These are phyloP conservation scores for Gossypium raimondii DNA, from an alignment of 345 rosid species.

Conservation along the genomic window DNA sequence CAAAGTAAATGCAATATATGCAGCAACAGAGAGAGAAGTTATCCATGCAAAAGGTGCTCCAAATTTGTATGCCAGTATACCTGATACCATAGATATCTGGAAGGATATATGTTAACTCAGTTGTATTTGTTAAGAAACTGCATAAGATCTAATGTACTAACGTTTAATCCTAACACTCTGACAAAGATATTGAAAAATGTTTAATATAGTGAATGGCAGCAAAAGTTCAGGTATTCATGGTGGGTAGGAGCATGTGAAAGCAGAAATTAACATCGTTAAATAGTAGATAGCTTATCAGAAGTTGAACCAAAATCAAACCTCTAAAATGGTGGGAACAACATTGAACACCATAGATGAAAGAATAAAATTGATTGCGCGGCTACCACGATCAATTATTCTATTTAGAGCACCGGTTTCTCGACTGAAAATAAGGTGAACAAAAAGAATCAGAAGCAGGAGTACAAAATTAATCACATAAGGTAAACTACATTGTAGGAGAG, in stretches of 20 bases:
- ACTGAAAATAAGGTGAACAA: constrained; percentile 39
- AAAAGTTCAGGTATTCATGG: neutral
- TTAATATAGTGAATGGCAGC: neutral
- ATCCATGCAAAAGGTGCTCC: constrained; percentile 99
- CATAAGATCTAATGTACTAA: constrained; percentile 13
- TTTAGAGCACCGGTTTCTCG: constrained; percentile 96
- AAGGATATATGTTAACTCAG: constrained; percentile 44
- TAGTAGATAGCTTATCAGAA: constrained; percentile 15
- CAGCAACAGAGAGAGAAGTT: constrained; percentile 87
- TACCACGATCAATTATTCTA: constrained; percentile 94
- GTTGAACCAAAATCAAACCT: constrained; percentile 46
- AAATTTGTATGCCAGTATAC: constrained; percentile 88
- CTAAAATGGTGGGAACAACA: constrained; percentile 85
- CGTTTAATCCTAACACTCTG: constrained; percentile 2
- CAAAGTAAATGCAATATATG: constrained; percentile 75
- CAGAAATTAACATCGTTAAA: neutral
- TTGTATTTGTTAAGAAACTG: constrained; percentile 24
- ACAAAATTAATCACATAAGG: constrained; percentile 1
- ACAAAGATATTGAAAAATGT: constrained; percentile 14
- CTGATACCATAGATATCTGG: constrained; percentile 96
- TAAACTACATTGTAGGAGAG: neutral
- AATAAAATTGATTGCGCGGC: constrained; percentile 97
- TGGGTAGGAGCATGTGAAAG: neutral
- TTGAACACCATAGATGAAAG: constrained; percentile 97
- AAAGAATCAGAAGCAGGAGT: constrained; percentile 20